These are phyloP conservation scores for Penicillium occitanis DNA, from an alignment of 2,329 filamentous ascomycete species.

Conservation along the genomic window DNA sequence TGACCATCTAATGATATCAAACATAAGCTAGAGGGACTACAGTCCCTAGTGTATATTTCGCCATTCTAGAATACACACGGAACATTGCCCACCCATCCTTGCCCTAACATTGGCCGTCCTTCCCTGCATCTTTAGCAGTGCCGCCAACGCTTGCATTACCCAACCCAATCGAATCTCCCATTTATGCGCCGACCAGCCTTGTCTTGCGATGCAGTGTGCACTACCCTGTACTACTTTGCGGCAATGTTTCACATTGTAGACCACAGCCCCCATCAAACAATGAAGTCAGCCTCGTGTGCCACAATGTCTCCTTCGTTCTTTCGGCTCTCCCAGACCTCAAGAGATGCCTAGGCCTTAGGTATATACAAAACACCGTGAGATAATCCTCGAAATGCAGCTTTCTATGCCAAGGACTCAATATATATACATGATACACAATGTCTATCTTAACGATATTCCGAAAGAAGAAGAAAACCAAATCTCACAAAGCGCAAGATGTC, in stretches of 20 bases:
- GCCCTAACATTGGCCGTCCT: conserved; percentile 4
- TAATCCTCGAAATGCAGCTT: background rate
- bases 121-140: background rate
- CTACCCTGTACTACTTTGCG: background rate
- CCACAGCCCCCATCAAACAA: background rate
- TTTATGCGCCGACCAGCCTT: conserved; percentile 12
- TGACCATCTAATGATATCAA: no score
- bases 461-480: conserved; percentile 13
- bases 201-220: background rate
- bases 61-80: background rate
- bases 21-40: no score
- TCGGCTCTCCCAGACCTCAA: background rate
- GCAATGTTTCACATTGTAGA: background rate
- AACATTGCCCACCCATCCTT: background rate
- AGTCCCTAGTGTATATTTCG: no score
- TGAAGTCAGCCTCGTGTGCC: background rate
- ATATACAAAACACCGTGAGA: no score
- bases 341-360: no score
- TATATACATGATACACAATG: background rate
- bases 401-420: background rate
- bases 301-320: background rate
- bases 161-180: conserved; percentile 2
- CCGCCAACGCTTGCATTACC: background rate
- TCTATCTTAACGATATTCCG: conserved; percentile 15
- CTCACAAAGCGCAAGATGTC: background rate